A percentile compares a stretch with the other conserved stretches of the same genome.
These are phyloP conservation scores for Brassica balearica DNA, from an alignment of 441 rosid genomes.

Conservation along the genomic window DNA sequence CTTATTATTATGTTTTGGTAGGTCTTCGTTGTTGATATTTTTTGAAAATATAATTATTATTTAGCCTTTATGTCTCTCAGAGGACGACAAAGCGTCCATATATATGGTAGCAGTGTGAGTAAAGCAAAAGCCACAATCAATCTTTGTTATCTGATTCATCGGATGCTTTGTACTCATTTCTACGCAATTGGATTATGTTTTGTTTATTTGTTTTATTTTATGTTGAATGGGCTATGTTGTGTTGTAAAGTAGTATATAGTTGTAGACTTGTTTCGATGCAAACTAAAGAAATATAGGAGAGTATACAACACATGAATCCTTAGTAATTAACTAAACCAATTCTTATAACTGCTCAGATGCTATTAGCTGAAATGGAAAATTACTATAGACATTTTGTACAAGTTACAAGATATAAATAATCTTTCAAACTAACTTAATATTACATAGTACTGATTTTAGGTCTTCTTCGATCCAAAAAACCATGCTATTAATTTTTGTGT, in stretches of 20 bases:
- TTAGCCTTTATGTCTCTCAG: constrained; percentile 32
- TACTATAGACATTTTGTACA: background rate
- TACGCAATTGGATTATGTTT: constrained; percentile 33
- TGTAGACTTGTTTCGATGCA: background rate
- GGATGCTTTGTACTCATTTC: constrained; percentile 21
- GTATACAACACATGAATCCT: background rate
- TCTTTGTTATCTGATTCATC: constrained; percentile 37
- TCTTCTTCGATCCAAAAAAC: too few species aligned
- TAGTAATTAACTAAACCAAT: background rate
- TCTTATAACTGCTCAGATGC: background rate
- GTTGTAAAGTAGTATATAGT: too few species aligned
- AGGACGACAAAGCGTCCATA: constrained; percentile 39
- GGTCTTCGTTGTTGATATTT: constrained; percentile 32
- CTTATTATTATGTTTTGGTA: constrained; percentile 43
- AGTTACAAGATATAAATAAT: background rate
- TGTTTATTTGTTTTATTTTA: background rate
- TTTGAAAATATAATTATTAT: constrained; percentile 26
- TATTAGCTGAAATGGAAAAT: background rate
- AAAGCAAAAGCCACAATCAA: constrained; percentile 46
- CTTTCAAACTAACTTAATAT: too few species aligned
- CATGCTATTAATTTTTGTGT: background rate
- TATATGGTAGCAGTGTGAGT: constrained; percentile 42
- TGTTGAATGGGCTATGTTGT: background rate
- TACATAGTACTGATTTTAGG: background rate
- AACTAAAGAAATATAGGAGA: background rate